Evolutionary conservation across 352 stramenopile genomes (phyloP), one percentile per base, ranked within the genome.

Genomic region (Blastocystis sp.): DNA sequence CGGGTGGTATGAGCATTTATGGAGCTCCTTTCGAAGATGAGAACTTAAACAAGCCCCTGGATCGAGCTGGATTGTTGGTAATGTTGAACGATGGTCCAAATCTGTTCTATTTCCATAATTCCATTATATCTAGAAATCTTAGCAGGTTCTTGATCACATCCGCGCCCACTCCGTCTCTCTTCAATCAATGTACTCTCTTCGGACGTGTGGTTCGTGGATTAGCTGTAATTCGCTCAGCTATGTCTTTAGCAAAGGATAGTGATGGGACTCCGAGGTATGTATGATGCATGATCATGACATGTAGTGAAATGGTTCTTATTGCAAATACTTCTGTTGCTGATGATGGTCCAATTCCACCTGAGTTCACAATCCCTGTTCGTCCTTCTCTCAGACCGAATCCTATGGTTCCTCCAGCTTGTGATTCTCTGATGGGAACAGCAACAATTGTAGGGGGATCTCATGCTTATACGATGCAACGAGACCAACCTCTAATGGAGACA

Each of bases 1-100:
- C 37, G 29, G 77, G 77, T n/a, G 77, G 77, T 16, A 78, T 87
- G 59, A 87, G 77, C 52, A 87, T 87, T 42, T 87, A 87, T n/a
- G 77, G 77, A 19, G 77, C 77, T 58, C 77, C 77, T 32, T 87
- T 87, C 49, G 77, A 87, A 37, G 77, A 87, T 54, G 77, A 87
- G 19, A 87, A 87, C 32, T 39, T 77, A 29, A 78, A 87, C 27
- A 87, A 78, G 35, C 46, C 57, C 9, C 46, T 78, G 16, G 65
- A 87, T 56, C 59, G 65, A 37, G 77, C 59, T 3, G 77, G 77
- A 11, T 46, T 87, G 46, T 43, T 87, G 4, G 43, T 87, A 5
- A 78, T 42, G 24, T 51, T 87, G 39, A 78, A 57, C 49, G 77
- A 87, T 29, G 59, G 59, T 63, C 56, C 39, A 16, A 87, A 87